Conservation (phyloP, 768 basidiomycete species). For the Agaricus subrufescens region DNA sequence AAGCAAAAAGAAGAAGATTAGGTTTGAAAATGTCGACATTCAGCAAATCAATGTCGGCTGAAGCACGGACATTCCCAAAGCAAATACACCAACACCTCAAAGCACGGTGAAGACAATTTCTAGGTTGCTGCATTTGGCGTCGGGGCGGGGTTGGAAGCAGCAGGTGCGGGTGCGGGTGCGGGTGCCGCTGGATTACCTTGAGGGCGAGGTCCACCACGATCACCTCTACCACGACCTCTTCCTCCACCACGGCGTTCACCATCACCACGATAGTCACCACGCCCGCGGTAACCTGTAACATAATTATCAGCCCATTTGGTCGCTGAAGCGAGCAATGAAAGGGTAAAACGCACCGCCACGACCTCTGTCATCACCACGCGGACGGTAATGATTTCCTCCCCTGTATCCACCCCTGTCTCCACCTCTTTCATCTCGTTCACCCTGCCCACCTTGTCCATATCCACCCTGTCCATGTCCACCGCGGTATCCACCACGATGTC, state of each 20-base stretch:
- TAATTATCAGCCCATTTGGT: neutral
- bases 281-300: slow-evolving; percentile 23
- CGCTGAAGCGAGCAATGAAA: no score
- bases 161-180: slow-evolving; percentile 1
- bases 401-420: slow-evolving; percentile 31
- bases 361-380: slow-evolving; percentile 23
- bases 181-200: neutral
- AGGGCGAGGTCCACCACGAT: neutral
- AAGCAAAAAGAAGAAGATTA: no score
- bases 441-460: slow-evolving; percentile 17
- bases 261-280: slow-evolving; percentile 42
- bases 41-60: no score
- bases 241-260: slow-evolving; percentile 39
- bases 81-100: no score
- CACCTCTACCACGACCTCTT: slow-evolving; percentile 14
- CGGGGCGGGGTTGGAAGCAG: neutral
- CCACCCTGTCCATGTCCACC: slow-evolving; percentile 20
- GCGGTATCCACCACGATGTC: slow-evolving; percentile 26
- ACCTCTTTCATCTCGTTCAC: slow-evolving; percentile 32
- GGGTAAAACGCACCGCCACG: slow-evolving; percentile 24
- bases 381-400: slow-evolving; percentile 17
- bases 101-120: no score
- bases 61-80: no score
- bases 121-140: no score
- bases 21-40: no score